Evolutionary conservation across 257 asterid genomes (phyloP).

Genomic region (Anisodus acutangulus): DNA sequence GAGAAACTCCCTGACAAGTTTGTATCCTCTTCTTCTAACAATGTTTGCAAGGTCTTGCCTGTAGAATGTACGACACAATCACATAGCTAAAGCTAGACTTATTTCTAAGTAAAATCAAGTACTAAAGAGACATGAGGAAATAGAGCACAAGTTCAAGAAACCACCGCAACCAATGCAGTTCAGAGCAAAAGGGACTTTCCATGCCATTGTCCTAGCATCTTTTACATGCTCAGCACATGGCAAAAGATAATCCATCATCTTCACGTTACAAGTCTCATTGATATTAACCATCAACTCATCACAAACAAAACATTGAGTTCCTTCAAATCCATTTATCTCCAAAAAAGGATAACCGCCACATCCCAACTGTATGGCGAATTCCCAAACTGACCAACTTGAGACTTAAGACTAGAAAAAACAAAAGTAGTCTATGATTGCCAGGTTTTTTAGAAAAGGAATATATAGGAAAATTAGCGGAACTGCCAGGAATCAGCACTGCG

Average conservation of each 20-base stretch:
- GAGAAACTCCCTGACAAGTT: conserved; percentile 66
- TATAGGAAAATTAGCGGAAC: too few relatives aligned
- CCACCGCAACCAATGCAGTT: neutral
- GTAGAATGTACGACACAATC: conserved; percentile 16
- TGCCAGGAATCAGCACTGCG: neutral
- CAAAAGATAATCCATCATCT: neutral
- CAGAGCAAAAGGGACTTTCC: neutral
- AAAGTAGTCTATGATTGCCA: too few relatives aligned
- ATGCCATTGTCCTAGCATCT: conserved; percentile 1
- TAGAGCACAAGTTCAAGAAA: conserved; percentile 4
- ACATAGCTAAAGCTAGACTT: conserved; percentile 3
- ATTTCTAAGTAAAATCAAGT: neutral
- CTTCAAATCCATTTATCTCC: neutral
- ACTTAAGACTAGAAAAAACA: too few relatives aligned
- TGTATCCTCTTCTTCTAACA: conserved; percentile 94
- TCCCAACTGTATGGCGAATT: neutral
- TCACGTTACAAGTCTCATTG: neutral
- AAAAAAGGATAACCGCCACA: neutral
- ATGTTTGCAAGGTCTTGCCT: conserved; percentile 88
- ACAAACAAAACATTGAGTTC: conserved; percentile 1
- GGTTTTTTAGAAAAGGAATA: neutral
- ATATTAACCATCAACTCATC: neutral
- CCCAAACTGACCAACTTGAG: too few relatives aligned
- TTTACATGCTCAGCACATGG: neutral
- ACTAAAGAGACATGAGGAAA: neutral